Conservation (phyloP, 305 asterid species). For the Ajuga reptans region DNA sequence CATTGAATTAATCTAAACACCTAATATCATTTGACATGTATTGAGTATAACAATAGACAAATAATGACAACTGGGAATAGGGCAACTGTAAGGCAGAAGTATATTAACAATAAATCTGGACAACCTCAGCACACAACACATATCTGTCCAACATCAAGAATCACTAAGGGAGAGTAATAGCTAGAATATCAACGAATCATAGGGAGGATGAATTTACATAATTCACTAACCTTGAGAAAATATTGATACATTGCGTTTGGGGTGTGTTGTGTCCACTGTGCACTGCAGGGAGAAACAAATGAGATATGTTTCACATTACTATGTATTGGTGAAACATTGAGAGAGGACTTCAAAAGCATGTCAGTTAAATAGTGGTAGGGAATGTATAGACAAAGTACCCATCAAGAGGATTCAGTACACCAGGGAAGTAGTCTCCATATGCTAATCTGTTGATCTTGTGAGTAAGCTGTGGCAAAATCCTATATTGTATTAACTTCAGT, state of each 20-base stretch:
- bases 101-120: neutral
- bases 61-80: neutral
- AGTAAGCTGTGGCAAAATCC: slow-evolving; percentile 52
- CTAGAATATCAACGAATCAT: neutral
- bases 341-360: slow-evolving; percentile 1
- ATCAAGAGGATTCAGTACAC: slow-evolving; percentile 91
- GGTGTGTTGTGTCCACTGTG: slow-evolving; percentile 66
- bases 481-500: slow-evolving; percentile 17
- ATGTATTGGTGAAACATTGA: neutral
- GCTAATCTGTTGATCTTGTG: slow-evolving; percentile 83
- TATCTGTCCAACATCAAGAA: neutral
- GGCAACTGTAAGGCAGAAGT: neutral
- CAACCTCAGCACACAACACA: neutral
- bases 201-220: neutral
- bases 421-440: slow-evolving; percentile 80
- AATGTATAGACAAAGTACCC: slow-evolving; percentile 46
- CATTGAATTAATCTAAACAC: neutral
- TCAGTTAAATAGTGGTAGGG: slow-evolving; percentile 1
- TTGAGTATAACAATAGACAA: neutral
- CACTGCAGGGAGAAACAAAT: slow-evolving; percentile 46
- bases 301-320: slow-evolving; percentile 10
- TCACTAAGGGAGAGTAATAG: neutral
- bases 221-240: slow-evolving; percentile 69
- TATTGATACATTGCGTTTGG: slow-evolving; percentile 89
- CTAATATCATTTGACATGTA: neutral